phyloP scores from a whole-genome alignment of 768 basidiomycete genomes.

The Amanita inopinata region DNA sequence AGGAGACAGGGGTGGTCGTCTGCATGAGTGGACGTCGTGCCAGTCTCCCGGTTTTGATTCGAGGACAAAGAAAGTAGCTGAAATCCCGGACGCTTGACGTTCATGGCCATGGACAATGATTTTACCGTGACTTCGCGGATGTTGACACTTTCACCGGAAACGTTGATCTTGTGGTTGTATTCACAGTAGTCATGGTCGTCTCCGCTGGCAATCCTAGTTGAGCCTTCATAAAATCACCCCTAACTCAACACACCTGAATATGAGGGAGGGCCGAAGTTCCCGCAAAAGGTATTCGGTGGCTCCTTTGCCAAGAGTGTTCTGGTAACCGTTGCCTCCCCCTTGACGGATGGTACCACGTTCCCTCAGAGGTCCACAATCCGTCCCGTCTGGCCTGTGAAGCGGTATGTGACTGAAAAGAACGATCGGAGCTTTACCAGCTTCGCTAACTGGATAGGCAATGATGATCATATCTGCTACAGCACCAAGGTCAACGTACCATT shows the following conservation, averaged over 20 bases:
- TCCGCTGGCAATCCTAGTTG: conserved; percentile 40
- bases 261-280: conserved; percentile 48
- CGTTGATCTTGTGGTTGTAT: conserved; percentile 37
- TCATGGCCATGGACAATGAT: conserved; percentile 86
- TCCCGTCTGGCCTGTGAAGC: conserved; percentile 59
- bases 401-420: conserved; percentile 85
- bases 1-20: conserved; percentile 70
- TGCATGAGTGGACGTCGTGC: conserved; percentile 24
- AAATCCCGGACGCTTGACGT: conserved; percentile 76
- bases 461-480: neutral
- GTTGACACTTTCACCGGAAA: conserved; percentile 15
- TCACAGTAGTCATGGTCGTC: conserved; percentile 97
- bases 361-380: conserved; percentile 67
- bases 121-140: conserved; percentile 80
- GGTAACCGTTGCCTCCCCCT: conserved; percentile 73
- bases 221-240: neutral
- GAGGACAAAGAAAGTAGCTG: conserved; percentile 68
- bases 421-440: conserved; percentile 30
- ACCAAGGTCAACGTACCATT: conserved; percentile 21
- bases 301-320: conserved; percentile 68
- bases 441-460: neutral
- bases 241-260: conserved; percentile 54
- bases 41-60: conserved; percentile 6
- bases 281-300: conserved; percentile 60
- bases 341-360: conserved; percentile 67